These are phyloP conservation scores for Irpex sp. DNA, from an alignment of 1,284 basidiomycete species.

Conservation along the genomic window DNA sequence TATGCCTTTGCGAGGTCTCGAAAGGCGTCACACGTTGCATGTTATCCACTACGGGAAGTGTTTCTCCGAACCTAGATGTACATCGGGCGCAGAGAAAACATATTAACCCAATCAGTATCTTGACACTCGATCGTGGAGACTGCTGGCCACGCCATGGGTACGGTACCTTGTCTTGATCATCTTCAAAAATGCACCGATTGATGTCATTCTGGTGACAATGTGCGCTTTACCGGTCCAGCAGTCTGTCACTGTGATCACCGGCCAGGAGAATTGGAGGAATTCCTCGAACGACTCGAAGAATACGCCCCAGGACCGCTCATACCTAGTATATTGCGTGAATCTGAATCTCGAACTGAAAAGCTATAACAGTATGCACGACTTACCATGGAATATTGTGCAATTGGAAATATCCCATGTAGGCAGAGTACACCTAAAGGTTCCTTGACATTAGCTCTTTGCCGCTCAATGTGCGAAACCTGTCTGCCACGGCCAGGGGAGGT, in stretches of 20 bases:
- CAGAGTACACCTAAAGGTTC: constrained; percentile 65
- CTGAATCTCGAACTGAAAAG: background rate
- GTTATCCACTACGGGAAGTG: constrained; percentile 64
- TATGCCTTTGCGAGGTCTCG: constrained; percentile 62
- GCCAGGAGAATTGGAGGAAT: constrained; percentile 85
- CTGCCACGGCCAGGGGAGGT: constrained; percentile 1
- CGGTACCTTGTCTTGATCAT: constrained; percentile 74
- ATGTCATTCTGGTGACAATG: constrained; percentile 71
- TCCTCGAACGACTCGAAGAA: constrained; percentile 79
- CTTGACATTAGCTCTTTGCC: constrained; percentile 2
- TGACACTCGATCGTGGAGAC: background rate
- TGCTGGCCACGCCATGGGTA: background rate
- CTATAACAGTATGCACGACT: constrained; percentile 15
- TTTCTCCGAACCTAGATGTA: constrained; percentile 62
- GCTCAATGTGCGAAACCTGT: background rate
- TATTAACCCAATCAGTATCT: constrained; percentile 2
- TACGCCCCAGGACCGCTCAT: constrained; percentile 78
- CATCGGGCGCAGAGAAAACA: background rate
- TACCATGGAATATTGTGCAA: constrained; percentile 71
- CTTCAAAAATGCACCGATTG: constrained; percentile 68
- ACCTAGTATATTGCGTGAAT: constrained; percentile 40
- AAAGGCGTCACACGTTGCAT: constrained; percentile 62
- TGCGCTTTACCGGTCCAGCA: constrained; percentile 69
- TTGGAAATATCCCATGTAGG: constrained; percentile 83
- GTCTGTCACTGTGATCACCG: constrained; percentile 78